Evolutionary conservation across 2,329 filamentous ascomycete genomes (phyloP).

Genomic region (Fusarium bulbicola): DNA sequence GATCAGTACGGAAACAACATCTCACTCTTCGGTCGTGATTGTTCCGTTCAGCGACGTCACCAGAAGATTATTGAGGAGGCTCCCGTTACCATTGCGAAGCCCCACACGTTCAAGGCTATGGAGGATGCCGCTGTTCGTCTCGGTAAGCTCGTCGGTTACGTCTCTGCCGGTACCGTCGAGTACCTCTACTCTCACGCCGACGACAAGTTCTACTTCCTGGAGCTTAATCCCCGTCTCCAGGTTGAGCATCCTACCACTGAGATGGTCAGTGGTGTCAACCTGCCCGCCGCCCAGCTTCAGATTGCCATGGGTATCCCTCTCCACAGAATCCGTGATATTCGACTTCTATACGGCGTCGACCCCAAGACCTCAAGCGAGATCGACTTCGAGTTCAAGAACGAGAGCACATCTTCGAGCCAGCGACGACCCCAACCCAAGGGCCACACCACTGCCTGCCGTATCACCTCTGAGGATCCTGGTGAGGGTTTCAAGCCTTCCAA

Average conservation of each 20-base stretch:
- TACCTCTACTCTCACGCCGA: constrained; percentile 98
- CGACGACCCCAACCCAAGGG: constrained; percentile 92
- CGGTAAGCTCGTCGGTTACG: constrained; percentile 94
- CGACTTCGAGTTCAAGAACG: constrained; percentile 94
- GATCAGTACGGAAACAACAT: constrained; percentile 99
- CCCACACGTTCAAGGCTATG: constrained; percentile 92
- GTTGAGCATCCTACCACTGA: constrained; percentile 99
- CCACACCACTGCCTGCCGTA: constrained; percentile 97
- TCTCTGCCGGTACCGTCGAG: constrained; percentile 98
- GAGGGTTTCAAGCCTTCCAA: constrained; percentile 99
- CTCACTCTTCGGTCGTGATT: constrained; percentile 97
- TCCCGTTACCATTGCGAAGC: constrained; percentile 93
- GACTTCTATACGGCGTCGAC: constrained; percentile 94
- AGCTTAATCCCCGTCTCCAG: constrained; percentile 98
- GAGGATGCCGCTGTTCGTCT: constrained; percentile 95
- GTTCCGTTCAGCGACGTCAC: constrained; percentile 96
- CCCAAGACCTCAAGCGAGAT: constrained; percentile 87
- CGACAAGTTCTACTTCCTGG: constrained; percentile 99
- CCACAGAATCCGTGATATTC: constrained; percentile 94
- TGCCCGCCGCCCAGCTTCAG: constrained; percentile 97
- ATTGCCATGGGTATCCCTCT: constrained; percentile 98
- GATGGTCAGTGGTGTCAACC: constrained; percentile 98
- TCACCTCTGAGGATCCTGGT: constrained; percentile 97
- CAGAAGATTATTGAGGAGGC: constrained; percentile 99
- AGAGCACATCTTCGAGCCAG: constrained; percentile 84